phyloP scores from a whole-genome alignment of 2,329 filamentous ascomycete species.

The Fusarium vanettenii region DNA sequence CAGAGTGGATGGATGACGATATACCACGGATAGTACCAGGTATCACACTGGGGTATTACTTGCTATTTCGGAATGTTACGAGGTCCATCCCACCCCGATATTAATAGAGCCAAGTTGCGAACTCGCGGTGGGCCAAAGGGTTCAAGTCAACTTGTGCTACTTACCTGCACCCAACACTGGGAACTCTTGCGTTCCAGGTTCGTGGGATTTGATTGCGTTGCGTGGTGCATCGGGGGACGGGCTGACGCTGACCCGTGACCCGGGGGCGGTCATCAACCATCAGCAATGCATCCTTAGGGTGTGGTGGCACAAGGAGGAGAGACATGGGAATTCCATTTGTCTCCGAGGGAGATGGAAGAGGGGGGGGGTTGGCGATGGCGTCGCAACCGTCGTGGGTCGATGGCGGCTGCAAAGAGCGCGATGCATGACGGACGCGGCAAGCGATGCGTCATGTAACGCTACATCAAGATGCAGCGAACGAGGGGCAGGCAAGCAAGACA shows the following conservation, averaged over 20 bases:
- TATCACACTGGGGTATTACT: background rate
- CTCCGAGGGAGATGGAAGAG: background rate
- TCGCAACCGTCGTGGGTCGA: slow-evolving; percentile 2
- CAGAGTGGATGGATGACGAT: background rate
- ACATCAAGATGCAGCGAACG: background rate
- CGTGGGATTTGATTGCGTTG: slow-evolving; percentile 25
- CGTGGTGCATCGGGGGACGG: slow-evolving; percentile 17
- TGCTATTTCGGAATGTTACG: background rate
- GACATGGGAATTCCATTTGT: background rate
- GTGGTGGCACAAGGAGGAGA: background rate
- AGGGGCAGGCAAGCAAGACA: background rate
- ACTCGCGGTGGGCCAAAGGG: background rate
- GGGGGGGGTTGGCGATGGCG: background rate
- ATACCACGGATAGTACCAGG: background rate
- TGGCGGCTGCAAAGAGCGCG: slow-evolving; percentile 7
- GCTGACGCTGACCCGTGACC: background rate
- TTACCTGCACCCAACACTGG: background rate
- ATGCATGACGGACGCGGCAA: slow-evolving; percentile 1
- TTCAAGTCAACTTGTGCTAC: slow-evolving; percentile 5
- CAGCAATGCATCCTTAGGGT: background rate
- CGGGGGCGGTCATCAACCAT: background rate
- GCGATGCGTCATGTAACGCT: slow-evolving; percentile 7
- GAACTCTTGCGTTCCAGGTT: slow-evolving; percentile 36
- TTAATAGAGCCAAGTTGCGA: background rate
- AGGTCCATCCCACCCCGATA: background rate